Base-by-base conservation (phyloP, 139 green algal genomes). In the Tetraselmis striata region DNA sequence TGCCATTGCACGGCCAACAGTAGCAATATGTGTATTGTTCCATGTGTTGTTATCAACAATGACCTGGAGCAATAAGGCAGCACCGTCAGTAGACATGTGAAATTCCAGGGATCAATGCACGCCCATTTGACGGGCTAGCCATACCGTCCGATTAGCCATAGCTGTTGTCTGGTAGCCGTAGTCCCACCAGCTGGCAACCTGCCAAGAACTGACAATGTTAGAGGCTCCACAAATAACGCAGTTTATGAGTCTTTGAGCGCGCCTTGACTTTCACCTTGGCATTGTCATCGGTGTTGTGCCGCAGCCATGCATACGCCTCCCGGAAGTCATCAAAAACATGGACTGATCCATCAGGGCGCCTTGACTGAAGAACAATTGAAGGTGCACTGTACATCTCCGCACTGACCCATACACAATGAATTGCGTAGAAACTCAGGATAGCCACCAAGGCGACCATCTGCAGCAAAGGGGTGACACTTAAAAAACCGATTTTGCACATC, bases 1-100 rank as follows among this genome's bases (percentile, higher is more conserved):
- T 24, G 90, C 80, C 94, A 97, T 97, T 18, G 94, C 94, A 0
- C 94, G 85, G 11, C 93, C 94, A 59, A 98, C 94, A 2, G 94
- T 97, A 2, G 95, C 95, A 80, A 98, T 98, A 91, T 98, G 95
- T 0, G 93, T 96, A 89, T 96, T 98, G 91, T 98, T 98, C 95
- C 95, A 98, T 0, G 95, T 98, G 89, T 98, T 98, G 94, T 98
- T 98, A 89, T 98, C 95, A 29, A 98, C 94, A 18, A 98, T 91
- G 31, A 97, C 45, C 45, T 67, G 5, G 18, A 67, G n/a, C n/a
- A n/a, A n/a, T n/a, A n/a, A n/a, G n/a, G n/a, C n/a, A n/a, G n/a
- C n/a, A n/a, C n/a, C n/a, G n/a, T n/a, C n/a, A n/a, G n/a, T n/a
- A n/a, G n/a, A n/a, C n/a, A n/a, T n/a, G n/a, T n/a, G n/a, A n/a